Base-by-base conservation (phyloP, 805 yeast genomes). In the Tetrapisispora phaffii region DNA sequence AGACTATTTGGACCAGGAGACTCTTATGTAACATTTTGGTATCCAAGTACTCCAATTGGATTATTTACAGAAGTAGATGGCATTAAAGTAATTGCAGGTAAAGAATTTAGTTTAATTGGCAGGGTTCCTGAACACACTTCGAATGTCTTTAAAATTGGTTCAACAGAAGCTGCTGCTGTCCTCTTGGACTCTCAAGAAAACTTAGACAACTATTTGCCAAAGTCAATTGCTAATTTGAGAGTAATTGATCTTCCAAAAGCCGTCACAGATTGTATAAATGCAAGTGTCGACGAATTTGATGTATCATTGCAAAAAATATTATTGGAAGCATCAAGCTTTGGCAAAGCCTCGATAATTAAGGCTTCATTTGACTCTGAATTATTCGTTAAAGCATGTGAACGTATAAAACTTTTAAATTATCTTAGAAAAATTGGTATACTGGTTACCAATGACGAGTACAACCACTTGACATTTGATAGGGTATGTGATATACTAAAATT, bases 321-420 rank as follows among this genome's bases (percentile, higher is more conserved):
- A 9, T 63, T 93, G 33, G 73, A 78, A 44, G 95, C 96, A 1
- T 95, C 89, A 0, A 70, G 85, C 0, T 85, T 89, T 65, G 98
- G 97, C 0, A 93, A 90, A 34, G 53, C 59, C 54, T 72, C 85
- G 0, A 70, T 76, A 12, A 57, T 74, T 34, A 58, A 73, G 37
- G 76, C 74, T 8, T 57, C 70, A 3, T 76, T 72, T 53, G 80
- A 80, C 56, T 70, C 88, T 3, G 76, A 76, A 46, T 65, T 70
- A 39, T 86, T 82, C 54, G 75, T 86, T 2, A 69, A 70, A n/a
- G 75, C 78, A 2, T 71, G 89, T 49, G 73, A 80, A 53, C 67
- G 67, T 31, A 55, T 87, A 20, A 73, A 86, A 50, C 77, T 87
- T 1, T 66, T 88, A 44, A 90, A 89, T 55, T 76, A 79, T 31